phyloP scores from a whole-genome alignment of 805 yeast genomes.

The Saturnispora zaruensis region DNA sequence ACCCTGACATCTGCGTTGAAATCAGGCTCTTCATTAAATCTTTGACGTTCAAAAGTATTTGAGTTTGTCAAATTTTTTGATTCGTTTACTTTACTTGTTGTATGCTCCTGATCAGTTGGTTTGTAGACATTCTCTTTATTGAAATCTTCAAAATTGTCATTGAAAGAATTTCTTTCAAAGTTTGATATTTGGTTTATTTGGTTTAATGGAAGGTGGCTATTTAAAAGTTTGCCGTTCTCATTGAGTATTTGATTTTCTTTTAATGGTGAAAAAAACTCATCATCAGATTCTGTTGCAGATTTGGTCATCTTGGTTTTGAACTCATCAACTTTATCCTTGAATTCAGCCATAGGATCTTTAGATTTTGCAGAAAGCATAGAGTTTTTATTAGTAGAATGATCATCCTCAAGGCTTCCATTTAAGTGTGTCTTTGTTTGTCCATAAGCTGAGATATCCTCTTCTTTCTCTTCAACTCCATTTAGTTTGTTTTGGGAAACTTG shows the following conservation, averaged over 20 bases:
- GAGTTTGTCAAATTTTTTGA: not conserved
- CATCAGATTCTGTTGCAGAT: not conserved
- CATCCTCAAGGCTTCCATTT: not conserved
- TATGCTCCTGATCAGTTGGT: not conserved
- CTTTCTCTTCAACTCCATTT: not conserved
- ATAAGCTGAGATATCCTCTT: too few relatives aligned
- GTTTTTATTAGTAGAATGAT: too few relatives aligned
- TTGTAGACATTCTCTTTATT: not conserved
- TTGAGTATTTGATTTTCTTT: not conserved
- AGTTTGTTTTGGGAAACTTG: not conserved
- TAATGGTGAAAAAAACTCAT: not conserved
- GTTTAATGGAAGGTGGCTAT: not conserved
- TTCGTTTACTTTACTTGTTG: too few relatives aligned
- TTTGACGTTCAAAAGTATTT: too few relatives aligned
- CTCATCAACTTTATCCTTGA: not conserved
- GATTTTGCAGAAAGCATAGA: not conserved
- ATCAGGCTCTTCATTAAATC: not conserved
- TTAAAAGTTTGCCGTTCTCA: not conserved
- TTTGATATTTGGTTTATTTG: too few relatives aligned
- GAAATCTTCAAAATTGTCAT: not conserved
- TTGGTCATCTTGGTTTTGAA: not conserved
- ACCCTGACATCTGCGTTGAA: not conserved
- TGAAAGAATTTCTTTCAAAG: not conserved
- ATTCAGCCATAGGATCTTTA: not conserved
- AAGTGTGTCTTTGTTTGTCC: not conserved